Conservation (phyloP, 805 yeast genomes). For the Blastobotrys muscicola region DNA sequence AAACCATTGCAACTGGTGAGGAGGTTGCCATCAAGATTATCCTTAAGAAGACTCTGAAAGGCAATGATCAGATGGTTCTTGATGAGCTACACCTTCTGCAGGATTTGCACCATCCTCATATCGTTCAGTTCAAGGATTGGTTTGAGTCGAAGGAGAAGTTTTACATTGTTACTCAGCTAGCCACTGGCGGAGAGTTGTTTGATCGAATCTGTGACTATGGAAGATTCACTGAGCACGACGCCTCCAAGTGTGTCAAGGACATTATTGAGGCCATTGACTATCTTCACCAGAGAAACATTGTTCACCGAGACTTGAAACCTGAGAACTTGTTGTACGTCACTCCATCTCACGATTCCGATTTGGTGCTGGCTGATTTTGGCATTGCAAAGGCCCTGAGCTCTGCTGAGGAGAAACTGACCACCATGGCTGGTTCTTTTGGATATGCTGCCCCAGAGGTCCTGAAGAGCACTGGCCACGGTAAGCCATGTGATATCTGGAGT, state of each 20-base stretch:
- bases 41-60: conserved; percentile 72
- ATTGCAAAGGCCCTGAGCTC: conserved; percentile 69
- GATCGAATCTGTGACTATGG: conserved; percentile 78
- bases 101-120: conserved; percentile 68
- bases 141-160: conserved; percentile 88
- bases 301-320: conserved; percentile 91
- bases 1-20: conserved; percentile 40
- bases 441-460: conserved; percentile 96
- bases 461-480: conserved; percentile 76
- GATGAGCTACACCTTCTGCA: conserved; percentile 69
- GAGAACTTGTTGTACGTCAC: conserved; percentile 76
- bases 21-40: conserved; percentile 88
- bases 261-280: conserved; percentile 70
- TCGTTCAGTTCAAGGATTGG: conserved; percentile 87
- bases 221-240: conserved; percentile 81
- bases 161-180: conserved; percentile 87
- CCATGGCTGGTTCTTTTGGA: conserved; percentile 88
- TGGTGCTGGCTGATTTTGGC: conserved; percentile 93
- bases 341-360: conserved; percentile 50
- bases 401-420: conserved; percentile 50
- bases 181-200: conserved; percentile 92
- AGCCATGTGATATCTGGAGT: conserved; percentile 95
- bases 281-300: conserved; percentile 66
- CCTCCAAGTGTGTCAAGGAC: conserved; percentile 64
- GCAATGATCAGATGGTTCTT: conserved; percentile 64